Conservation (phyloP, 371 early-diverging fungal genomes). For the Nematocida ausubeli region DNA sequence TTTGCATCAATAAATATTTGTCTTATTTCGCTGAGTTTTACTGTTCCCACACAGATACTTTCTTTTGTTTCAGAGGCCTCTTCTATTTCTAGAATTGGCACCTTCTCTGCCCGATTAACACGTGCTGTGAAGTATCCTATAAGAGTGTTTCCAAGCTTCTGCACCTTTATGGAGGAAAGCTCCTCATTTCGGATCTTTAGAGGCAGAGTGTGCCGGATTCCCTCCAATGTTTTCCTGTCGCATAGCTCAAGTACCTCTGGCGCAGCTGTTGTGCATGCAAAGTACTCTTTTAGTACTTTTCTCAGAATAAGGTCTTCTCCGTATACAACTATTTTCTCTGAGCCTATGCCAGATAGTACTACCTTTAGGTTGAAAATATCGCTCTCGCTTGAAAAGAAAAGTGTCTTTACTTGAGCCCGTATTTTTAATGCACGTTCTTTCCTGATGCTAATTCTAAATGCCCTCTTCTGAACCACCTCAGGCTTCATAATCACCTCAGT, state of each 20-base stretch:
- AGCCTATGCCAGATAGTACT: conserved; percentile 3
- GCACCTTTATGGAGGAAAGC: conserved; percentile 17
- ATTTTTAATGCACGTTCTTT: not conserved
- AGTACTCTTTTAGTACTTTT: conserved; percentile 34
- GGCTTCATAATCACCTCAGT: conserved; percentile 13
- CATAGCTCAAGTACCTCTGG: conserved; percentile 11
- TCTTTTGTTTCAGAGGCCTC: not conserved
- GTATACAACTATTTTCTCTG: conserved; percentile 39
- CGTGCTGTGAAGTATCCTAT: conserved; percentile 51
- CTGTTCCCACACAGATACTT: conserved; percentile 45
- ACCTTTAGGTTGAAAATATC: conserved; percentile 44
- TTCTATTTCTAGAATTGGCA: conserved; percentile 3
- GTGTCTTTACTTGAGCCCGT: conserved; percentile 6
- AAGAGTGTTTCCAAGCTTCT: conserved; percentile 45
- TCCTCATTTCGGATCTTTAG: conserved; percentile 51
- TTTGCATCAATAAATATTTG: conserved; percentile 59
- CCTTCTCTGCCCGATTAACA: conserved; percentile 16
- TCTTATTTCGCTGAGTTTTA: conserved; percentile 52
- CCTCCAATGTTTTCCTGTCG: conserved; percentile 17
- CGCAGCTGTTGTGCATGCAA: not conserved
- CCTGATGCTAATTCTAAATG: conserved; percentile 16
- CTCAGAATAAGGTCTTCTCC: conserved; percentile 9
- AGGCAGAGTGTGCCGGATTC: conserved; percentile 39
- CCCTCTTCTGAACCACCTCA: conserved; percentile 29
- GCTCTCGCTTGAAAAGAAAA: conserved; percentile 40